These are phyloP conservation scores for Backusella psychrophila DNA, from an alignment of 192 early-diverging fungal genomes.

Conservation along the genomic window DNA sequence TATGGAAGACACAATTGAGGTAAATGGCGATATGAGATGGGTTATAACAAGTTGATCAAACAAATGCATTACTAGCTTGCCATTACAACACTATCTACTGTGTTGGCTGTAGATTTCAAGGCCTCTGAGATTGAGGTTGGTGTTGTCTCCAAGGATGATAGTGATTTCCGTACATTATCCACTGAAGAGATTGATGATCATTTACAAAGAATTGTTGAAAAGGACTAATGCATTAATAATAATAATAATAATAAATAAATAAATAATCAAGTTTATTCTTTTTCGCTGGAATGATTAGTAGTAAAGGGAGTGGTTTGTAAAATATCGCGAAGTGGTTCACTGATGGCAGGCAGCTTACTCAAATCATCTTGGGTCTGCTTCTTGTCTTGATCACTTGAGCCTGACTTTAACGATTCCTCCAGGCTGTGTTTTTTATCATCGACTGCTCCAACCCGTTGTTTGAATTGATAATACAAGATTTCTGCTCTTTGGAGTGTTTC, in stretches of 20 bases:
- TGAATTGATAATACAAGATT: slow-evolving; percentile 64
- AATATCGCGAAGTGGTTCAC: not conserved
- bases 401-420: not conserved
- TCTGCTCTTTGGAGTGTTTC: slow-evolving; percentile 79
- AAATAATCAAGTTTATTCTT: not conserved
- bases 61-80: slow-evolving; percentile 62
- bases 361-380: not conserved
- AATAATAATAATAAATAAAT: not conserved
- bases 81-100: slow-evolving; percentile 89
- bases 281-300: not conserved
- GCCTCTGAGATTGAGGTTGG: slow-evolving; percentile 95
- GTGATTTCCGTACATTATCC: slow-evolving; percentile 75
- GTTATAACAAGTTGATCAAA: not conserved
- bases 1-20: slow-evolving; percentile 90
- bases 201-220: slow-evolving; percentile 84
- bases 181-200: slow-evolving; percentile 87
- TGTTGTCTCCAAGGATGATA: slow-evolving; percentile 73
- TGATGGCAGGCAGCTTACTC: not conserved
- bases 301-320: not conserved
- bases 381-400: not conserved
- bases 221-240: slow-evolving; percentile 53
- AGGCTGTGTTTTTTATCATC: slow-evolving; percentile 34
- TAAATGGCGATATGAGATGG: slow-evolving; percentile 27
- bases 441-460: slow-evolving; percentile 46
- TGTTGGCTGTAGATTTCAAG: slow-evolving; percentile 95